These are phyloP conservation scores for Tolypocladium amazonense DNA, from an alignment of 2,329 filamentous ascomycete species.

Conservation along the genomic window DNA sequence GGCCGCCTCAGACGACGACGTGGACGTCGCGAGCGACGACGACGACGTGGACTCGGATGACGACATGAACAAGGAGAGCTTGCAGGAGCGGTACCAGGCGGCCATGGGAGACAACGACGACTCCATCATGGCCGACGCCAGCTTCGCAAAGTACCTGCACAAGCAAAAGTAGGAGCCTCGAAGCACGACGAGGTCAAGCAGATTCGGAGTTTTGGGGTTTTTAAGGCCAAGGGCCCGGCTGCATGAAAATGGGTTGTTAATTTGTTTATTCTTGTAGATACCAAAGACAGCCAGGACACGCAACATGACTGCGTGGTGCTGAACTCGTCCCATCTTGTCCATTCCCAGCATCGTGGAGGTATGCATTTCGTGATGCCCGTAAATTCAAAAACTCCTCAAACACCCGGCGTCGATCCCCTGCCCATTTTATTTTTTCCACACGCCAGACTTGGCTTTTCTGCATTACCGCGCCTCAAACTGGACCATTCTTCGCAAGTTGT, in stretches of 20 bases:
- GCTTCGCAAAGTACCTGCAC: conserved; percentile 51
- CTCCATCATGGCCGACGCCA: conserved; percentile 42
- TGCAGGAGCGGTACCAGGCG: conserved; percentile 67
- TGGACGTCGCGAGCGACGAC: conserved; percentile 48
- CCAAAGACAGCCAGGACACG: neutral
- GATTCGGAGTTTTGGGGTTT: neutral
- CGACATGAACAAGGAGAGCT: conserved; percentile 51
- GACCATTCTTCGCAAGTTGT: conserved; percentile 60
- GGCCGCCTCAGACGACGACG: conserved; percentile 35
- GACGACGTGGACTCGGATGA: conserved; percentile 49
- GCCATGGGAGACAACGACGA: conserved; percentile 53
- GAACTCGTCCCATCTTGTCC: neutral
- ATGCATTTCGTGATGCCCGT: neutral
- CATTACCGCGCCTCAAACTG: conserved; percentile 85
- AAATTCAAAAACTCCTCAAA: neutral
- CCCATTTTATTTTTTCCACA: neutral
- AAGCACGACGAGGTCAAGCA: neutral
- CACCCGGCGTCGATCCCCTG: neutral
- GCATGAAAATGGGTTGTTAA: neutral
- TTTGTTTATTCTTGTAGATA: neutral
- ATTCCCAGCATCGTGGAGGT: neutral
- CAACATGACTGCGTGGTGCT: neutral
- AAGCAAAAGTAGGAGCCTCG: conserved; percentile 21
- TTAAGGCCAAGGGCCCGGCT: neutral
- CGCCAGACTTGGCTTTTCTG: neutral